These are phyloP conservation scores for Tilletia indica DNA, from an alignment of 1,284 basidiomycete species.

Conservation along the genomic window DNA sequence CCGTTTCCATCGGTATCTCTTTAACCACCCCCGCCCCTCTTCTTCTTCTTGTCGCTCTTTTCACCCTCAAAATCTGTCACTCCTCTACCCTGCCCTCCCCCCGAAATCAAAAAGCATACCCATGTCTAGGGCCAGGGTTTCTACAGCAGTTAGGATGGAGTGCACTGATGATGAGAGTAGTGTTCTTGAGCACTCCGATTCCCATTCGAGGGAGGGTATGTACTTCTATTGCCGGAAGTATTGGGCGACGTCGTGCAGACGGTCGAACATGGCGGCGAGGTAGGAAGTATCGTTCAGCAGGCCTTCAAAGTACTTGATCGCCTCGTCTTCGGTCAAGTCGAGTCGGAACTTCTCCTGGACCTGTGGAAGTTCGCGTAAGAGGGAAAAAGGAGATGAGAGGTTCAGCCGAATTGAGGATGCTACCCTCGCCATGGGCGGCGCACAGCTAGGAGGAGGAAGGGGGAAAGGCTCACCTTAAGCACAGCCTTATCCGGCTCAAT, in stretches of 20 bases:
- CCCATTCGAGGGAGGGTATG: too few relatives aligned
- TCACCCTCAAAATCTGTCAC: too few relatives aligned
- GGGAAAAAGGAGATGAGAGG: conserved; percentile 52
- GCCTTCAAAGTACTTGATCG: conserved; percentile 92
- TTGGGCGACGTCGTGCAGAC: conserved; percentile 54
- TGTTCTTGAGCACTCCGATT: too few relatives aligned
- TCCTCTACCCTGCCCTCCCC: too few relatives aligned
- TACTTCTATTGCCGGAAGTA: conserved; percentile 9
- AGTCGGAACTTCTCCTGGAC: conserved; percentile 96
- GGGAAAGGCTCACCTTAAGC: conserved; percentile 58
- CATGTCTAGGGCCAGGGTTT: too few relatives aligned
- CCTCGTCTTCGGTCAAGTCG: conserved; percentile 68
- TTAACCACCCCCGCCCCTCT: too few relatives aligned
- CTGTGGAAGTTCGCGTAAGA: conserved; percentile 57
- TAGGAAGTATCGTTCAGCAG: conserved; percentile 92
- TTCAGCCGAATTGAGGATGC: background rate
- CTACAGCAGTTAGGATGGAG: too few relatives aligned
- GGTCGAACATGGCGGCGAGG: conserved; percentile 76
- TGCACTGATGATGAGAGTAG: too few relatives aligned
- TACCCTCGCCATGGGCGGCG: too few relatives aligned
- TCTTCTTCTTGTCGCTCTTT: too few relatives aligned
- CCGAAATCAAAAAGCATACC: too few relatives aligned
- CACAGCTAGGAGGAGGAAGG: background rate
- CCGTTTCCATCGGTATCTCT: too few relatives aligned
- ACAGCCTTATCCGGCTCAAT: conserved; percentile 67